These are phyloP conservation scores for Fusarium domesticum DNA, from an alignment of 2,329 filamentous ascomycete species.

Conservation along the genomic window DNA sequence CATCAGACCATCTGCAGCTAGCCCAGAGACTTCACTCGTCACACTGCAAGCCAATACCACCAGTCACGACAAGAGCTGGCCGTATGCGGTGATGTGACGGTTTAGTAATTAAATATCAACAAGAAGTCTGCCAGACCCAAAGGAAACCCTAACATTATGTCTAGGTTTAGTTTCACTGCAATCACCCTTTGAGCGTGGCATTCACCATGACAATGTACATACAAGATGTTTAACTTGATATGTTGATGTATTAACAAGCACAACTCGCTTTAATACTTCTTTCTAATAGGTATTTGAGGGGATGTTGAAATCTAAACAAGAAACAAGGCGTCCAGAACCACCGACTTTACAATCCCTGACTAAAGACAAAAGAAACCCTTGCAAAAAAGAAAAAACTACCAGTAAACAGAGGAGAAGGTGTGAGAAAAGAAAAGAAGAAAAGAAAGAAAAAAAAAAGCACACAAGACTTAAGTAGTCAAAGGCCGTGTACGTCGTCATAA, in stretches of 20 bases:
- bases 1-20: too few species aligned
- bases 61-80: too few species aligned
- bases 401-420: too few species aligned
- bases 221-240: slow-evolving; percentile 14
- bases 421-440: slow-evolving; percentile 2
- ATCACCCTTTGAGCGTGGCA: too few species aligned
- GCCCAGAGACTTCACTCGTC: too few species aligned
- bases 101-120: too few species aligned
- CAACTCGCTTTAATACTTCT: slow-evolving; percentile 11
- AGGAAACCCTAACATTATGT: too few species aligned
- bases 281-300: slow-evolving; percentile 21
- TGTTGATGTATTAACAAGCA: slow-evolving; percentile 14
- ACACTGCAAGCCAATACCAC: too few species aligned
- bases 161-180: too few species aligned
- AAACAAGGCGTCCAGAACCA: slow-evolving; percentile 8
- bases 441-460: background rate
- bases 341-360: slow-evolving; percentile 10
- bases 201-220: too few species aligned
- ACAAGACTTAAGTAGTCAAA: background rate
- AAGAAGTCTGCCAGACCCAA: too few species aligned
- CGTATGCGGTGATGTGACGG: too few species aligned
- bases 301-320: slow-evolving; percentile 23
- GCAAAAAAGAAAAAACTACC: background rate
- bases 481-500: background rate
- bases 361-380: slow-evolving; percentile 1